Base-by-base conservation (phyloP, 139 green algal genomes). In the Ettlia oleoabundans region DNA sequence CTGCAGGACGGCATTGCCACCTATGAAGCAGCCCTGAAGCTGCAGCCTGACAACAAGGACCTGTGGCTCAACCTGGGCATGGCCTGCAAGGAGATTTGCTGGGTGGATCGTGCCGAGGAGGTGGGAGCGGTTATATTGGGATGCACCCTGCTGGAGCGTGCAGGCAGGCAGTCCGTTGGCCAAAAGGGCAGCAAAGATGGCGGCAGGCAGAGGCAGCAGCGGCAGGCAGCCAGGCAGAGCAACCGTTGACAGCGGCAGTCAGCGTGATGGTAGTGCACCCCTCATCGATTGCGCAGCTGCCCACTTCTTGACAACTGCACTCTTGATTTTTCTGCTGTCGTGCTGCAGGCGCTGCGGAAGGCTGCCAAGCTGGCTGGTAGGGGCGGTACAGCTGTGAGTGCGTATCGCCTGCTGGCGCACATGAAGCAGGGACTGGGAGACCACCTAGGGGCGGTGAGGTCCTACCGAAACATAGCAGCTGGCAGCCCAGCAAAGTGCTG, bases 31-130 rank as follows among this genome's bases (percentile, higher is more conserved):
- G 90, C 90, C 8, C 82, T 96, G 35, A 32, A 81, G 68, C 68
- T 94, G 35, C 84, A 91, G 51, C 88, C 89, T 5, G 43, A 89
- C 61, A 82, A 90, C 63, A 89, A 86, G 71, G 92, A 97, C 79
- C 82, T 88, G 30, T 94, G 90, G 89, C 81, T 96, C 55, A 95
- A 96, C 89, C 89, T 96, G 83, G 93, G 86, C n/a, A 89, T 94
- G 82, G 85, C 80, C 1, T 52, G 81, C n/a, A 93, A 93, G 58
- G 89, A 92, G 85, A 87, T 93, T 40, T 83, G 82, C 52, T 15
- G 69, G 41, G 90, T 93, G 35, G 71, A 88, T 65, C 77, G 77
- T 15, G 77, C 77, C 1, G 42, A 75, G 33, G 33, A 82, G 77
- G 77, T 82, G 3, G 76, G 15, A 58, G 47, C 13, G 47, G 10